Conservation (phyloP, 2,329 filamentous ascomycete genomes). For the Mariannaea sp. region DNA sequence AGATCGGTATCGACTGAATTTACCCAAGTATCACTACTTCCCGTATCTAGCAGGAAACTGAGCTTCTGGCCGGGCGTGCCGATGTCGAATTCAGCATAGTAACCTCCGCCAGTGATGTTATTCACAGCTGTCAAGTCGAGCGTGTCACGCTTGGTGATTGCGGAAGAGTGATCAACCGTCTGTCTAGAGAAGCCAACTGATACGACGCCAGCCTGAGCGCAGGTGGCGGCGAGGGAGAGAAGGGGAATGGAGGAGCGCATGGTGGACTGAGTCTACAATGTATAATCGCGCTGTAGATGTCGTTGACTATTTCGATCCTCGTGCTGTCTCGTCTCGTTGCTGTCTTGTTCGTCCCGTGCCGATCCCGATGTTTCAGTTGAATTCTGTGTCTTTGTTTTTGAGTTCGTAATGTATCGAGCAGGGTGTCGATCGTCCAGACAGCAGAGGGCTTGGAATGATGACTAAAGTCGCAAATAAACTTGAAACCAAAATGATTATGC, state of each 20-base stretch:
- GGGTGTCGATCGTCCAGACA: too few relatives aligned
- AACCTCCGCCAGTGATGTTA: slow-evolving; percentile 59
- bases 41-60: slow-evolving; percentile 63
- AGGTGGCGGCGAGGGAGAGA: slow-evolving; percentile 25
- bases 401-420: too few relatives aligned
- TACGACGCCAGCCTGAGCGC: slow-evolving; percentile 35
- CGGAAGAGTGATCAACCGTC: slow-evolving; percentile 16
- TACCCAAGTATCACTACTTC: slow-evolving; percentile 67
- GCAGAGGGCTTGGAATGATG: too few relatives aligned
- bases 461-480: too few relatives aligned
- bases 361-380: too few relatives aligned
- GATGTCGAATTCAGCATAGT: slow-evolving; percentile 61
- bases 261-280: not conserved
- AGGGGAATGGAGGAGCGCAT: slow-evolving; percentile 30
- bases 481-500: too few relatives aligned
- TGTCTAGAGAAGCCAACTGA: slow-evolving; percentile 29
- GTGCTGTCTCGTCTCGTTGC: not conserved
- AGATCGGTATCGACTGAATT: slow-evolving; percentile 62
- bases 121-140: slow-evolving; percentile 51
- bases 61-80: slow-evolving; percentile 63
- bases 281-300: not conserved
- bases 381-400: too few relatives aligned
- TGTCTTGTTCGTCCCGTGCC: too few relatives aligned
- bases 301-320: not conserved
- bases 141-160: slow-evolving; percentile 35